phyloP scores from a whole-genome alignment of 352 stramenopile genomes.

The Phytophthora tubulina region DNA sequence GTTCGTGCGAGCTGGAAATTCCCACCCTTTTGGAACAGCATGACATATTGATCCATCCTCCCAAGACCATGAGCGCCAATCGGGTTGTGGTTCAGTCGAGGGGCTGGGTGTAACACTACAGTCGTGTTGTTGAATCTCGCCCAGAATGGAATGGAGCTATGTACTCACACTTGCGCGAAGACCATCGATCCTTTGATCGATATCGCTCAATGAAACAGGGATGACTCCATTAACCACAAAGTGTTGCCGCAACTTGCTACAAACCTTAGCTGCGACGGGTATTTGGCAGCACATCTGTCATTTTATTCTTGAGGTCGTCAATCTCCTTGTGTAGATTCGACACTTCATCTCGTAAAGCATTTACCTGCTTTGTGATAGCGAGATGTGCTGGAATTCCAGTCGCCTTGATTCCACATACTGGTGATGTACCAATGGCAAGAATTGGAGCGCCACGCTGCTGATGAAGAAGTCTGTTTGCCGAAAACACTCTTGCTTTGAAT shows the following conservation, averaged over 20 bases:
- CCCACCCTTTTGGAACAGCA: constrained; percentile 5
- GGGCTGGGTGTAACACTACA: no score
- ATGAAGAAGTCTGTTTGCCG: constrained; percentile 1
- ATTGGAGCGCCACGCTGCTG: not conserved
- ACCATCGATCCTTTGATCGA: no score
- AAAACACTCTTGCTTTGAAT: constrained; percentile 20
- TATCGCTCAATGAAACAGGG: not conserved
- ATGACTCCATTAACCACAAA: constrained; percentile 16
- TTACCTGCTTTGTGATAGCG: constrained; percentile 11
- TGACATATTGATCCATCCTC: constrained; percentile 7
- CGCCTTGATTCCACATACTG: constrained; percentile 10
- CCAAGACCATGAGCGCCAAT: constrained; percentile 4
- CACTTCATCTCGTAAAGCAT: not conserved
- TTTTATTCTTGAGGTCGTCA: not conserved
- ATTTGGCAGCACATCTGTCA: not conserved
- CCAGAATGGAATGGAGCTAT: no score
- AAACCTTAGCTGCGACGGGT: constrained; percentile 3
- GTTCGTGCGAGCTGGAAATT: constrained; percentile 6
- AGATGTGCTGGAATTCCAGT: constrained; percentile 20
- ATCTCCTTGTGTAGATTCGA: not conserved
- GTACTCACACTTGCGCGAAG: no score
- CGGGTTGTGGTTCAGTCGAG: not conserved
- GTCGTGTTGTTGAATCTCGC: no score
- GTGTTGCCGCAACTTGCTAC: constrained; percentile 5
- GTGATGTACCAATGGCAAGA: not conserved